phyloP scores from a whole-genome alignment of 2,329 filamentous ascomycete species.

The Thyridium curvatum region DNA sequence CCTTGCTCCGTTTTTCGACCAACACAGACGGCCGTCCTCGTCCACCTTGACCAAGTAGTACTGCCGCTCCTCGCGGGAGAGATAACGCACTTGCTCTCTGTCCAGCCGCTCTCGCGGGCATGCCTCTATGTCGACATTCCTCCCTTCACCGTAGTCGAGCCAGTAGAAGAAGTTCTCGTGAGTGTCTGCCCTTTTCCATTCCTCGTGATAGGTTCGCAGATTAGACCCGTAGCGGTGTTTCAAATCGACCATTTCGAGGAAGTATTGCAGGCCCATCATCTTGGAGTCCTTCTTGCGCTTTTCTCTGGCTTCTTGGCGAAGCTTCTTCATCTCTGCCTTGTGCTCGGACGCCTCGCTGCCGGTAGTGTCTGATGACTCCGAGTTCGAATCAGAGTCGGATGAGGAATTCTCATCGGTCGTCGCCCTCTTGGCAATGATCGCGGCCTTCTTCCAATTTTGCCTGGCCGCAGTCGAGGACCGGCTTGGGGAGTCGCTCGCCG shows the following conservation, averaged over 20 bases:
- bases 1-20: constrained; percentile 73
- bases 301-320: constrained; percentile 42
- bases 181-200: constrained; percentile 73
- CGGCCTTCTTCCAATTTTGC: constrained; percentile 70
- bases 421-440: constrained; percentile 64
- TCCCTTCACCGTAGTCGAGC: constrained; percentile 78
- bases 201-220: constrained; percentile 71
- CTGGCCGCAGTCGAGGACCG: constrained; percentile 35
- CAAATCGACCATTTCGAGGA: constrained; percentile 75
- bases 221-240: constrained; percentile 87
- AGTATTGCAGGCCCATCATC: constrained; percentile 82
- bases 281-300: constrained; percentile 61
- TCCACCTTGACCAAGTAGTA: constrained; percentile 78
- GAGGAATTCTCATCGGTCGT: constrained; percentile 38
- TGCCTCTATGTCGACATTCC: constrained; percentile 58
- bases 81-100: constrained; percentile 73
- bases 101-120: constrained; percentile 72
- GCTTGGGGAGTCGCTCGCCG: neutral
- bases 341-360: constrained; percentile 23
- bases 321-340: constrained; percentile 28
- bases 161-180: constrained; percentile 92
- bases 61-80: constrained; percentile 74
- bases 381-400: constrained; percentile 35
- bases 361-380: constrained; percentile 14
- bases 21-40: constrained; percentile 67